Conservation (phyloP, 2,329 filamentous ascomycete species). For the Fusarium dlaminii region DNA sequence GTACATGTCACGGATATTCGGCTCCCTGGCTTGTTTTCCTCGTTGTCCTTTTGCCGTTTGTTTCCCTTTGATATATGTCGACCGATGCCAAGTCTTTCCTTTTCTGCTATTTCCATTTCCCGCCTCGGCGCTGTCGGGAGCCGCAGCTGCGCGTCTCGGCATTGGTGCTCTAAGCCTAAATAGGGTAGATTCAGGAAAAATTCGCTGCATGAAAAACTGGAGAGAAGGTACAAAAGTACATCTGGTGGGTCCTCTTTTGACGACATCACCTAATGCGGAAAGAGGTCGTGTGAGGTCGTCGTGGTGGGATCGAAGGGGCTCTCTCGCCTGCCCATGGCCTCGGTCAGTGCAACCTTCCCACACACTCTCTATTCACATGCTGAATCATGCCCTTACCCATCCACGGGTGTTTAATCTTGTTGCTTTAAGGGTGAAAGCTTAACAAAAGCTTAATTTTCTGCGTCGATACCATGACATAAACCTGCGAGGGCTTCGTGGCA, state of each 20-base stretch:
- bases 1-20: neutral
- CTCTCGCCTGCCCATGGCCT: neutral
- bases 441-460: slow-evolving; percentile 17
- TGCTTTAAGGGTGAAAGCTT: neutral
- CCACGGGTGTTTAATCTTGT: neutral
- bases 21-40: neutral
- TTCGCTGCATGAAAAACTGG: slow-evolving; percentile 21
- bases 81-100: slow-evolving; percentile 24
- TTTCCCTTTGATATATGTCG: slow-evolving; percentile 1
- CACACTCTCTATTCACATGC: slow-evolving; percentile 1
- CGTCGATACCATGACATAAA: neutral
- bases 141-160: slow-evolving; percentile 23
- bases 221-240: neutral
- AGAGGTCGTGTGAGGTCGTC: slow-evolving; percentile 33
- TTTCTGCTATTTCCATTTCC: slow-evolving; percentile 28
- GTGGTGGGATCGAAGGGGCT: neutral
- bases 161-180: slow-evolving; percentile 14
- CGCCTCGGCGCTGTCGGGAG: slow-evolving; percentile 32
- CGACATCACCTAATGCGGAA: slow-evolving; percentile 34
- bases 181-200: slow-evolving; percentile 5
- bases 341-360: neutral
- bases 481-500: neutral
- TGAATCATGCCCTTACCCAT: neutral
- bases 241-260: slow-evolving; percentile 1
- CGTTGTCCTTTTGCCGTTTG: neutral